Percentiles rank a stretch among this genome's conserved stretches.
Conservation (phyloP, 139 green algal genomes). For the Chlorella sp. region DNA sequence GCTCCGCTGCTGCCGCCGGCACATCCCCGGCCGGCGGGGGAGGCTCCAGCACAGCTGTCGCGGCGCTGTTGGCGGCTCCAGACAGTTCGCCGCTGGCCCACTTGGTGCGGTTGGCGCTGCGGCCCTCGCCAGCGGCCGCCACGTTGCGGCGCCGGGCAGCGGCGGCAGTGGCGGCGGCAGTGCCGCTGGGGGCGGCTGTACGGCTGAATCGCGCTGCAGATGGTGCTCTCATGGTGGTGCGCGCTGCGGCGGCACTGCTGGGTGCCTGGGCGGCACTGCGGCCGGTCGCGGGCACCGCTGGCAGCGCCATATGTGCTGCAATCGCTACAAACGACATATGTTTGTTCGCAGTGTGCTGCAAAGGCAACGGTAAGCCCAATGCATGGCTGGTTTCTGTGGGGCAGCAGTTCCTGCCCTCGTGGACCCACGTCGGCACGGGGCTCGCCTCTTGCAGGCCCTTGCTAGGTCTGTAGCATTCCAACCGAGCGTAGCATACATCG, state of each 20-base stretch:
- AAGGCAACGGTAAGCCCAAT: no score
- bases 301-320: not conserved
- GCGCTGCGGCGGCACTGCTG: not conserved
- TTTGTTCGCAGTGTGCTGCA: no score
- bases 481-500: no score
- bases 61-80: not conserved
- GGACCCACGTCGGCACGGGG: no score
- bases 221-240: not conserved
- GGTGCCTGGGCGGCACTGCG: not conserved
- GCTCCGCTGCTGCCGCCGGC: conserved; percentile 3
- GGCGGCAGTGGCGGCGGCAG: not conserved
- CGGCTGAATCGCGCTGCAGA: not conserved
- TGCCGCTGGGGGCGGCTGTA: not conserved
- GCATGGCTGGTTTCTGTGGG: no score
- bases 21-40: not conserved
- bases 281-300: not conserved
- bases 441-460: no score
- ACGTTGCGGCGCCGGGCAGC: not conserved
- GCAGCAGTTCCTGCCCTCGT: no score
- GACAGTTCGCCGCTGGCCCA: conserved; percentile 50
- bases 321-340: not conserved
- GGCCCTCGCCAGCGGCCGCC: conserved; percentile 56
- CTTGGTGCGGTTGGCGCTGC: conserved; percentile 76
- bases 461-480: no score
- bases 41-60: not conserved